Conservation (phyloP, 2,329 filamentous ascomycete genomes). For the Lachnellula cervina region DNA sequence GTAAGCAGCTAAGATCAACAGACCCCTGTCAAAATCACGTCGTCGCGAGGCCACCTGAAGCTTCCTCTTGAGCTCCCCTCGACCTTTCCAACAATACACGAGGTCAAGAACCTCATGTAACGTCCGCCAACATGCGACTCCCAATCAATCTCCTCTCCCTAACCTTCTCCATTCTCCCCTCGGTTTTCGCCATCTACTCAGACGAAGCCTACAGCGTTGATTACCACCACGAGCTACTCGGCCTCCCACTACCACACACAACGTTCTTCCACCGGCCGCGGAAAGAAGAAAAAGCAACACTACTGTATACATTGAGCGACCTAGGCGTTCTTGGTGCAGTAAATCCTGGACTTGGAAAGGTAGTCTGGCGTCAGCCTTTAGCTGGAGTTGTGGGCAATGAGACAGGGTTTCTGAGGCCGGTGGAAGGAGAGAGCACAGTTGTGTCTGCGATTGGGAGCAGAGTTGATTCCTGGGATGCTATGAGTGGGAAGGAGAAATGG, state of each 20-base stretch:
- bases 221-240: slow-evolving; percentile 87
- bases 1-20: too few species aligned
- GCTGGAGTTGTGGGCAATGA: slow-evolving; percentile 35
- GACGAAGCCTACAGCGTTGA: slow-evolving; percentile 92
- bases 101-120: slow-evolving; percentile 4
- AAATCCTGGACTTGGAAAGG: slow-evolving; percentile 76
- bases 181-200: slow-evolving; percentile 62
- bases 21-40: neutral
- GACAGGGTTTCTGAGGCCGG: slow-evolving; percentile 56
- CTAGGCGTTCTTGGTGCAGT: slow-evolving; percentile 79
- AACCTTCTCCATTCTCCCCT: slow-evolving; percentile 28
- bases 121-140: slow-evolving; percentile 24
- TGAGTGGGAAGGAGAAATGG: slow-evolving; percentile 77
- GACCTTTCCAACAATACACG: neutral
- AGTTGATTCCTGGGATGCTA: slow-evolving; percentile 77
- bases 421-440: slow-evolving; percentile 73
- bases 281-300: slow-evolving; percentile 74
- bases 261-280: slow-evolving; percentile 94
- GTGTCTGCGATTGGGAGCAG: slow-evolving; percentile 66
- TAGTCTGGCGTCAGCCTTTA: slow-evolving; percentile 85
- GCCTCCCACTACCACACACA: slow-evolving; percentile 71
- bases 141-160: slow-evolving; percentile 26
- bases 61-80: neutral
- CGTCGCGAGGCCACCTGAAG: neutral
- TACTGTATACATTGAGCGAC: slow-evolving; percentile 88